A percentile compares a stretch with the other conserved stretches of the same genome.
Conservation (phyloP, 2,329 filamentous ascomycete species). For the Colletotrichum chlorophyti region DNA sequence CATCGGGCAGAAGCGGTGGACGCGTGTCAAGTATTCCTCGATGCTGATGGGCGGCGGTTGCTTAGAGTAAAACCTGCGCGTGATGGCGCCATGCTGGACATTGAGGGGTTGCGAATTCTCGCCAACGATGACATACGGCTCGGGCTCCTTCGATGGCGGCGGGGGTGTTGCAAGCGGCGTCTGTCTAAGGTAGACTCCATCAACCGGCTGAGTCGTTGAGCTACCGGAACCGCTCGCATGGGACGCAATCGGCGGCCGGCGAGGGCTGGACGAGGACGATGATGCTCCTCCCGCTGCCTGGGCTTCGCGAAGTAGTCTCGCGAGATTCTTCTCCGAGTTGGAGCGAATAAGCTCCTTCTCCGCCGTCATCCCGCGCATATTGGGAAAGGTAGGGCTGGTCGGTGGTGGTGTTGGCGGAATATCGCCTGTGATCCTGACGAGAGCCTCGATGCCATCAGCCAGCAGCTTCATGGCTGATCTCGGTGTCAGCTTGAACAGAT, state of each 20-base stretch:
- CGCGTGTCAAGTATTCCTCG: slow-evolving; percentile 82
- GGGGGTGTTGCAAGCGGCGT: slow-evolving; percentile 42
- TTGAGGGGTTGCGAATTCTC: slow-evolving; percentile 75
- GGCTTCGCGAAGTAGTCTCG: slow-evolving; percentile 50
- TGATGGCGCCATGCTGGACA: slow-evolving; percentile 84
- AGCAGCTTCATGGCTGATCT: slow-evolving; percentile 81
- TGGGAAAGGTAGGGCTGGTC: slow-evolving; percentile 66
- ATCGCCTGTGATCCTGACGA: slow-evolving; percentile 78
- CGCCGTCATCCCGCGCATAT: slow-evolving; percentile 67
- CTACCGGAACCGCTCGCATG: slow-evolving; percentile 27
- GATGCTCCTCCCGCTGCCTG: slow-evolving; percentile 30
- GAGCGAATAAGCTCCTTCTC: slow-evolving; percentile 68
- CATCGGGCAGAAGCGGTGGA: slow-evolving; percentile 93
- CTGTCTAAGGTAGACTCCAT: slow-evolving; percentile 26
- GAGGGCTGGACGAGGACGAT: slow-evolving; percentile 1
- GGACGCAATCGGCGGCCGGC: slow-evolving; percentile 11
- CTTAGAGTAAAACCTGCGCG: slow-evolving; percentile 92
- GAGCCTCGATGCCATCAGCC: slow-evolving; percentile 72
- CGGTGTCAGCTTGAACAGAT: slow-evolving; percentile 76
- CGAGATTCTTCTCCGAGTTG: slow-evolving; percentile 61
- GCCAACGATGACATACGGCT: slow-evolving; percentile 68
- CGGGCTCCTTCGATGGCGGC: slow-evolving; percentile 37
- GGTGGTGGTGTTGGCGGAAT: slow-evolving; percentile 81
- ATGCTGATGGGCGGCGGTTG: slow-evolving; percentile 82
- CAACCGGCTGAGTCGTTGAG: slow-evolving; percentile 24